A percentile compares a stretch with the other conserved stretches of the same genome.
Evolutionary conservation across 441 rosid species (phyloP).

Genomic region (Pelargonium myrrhifolium): DNA sequence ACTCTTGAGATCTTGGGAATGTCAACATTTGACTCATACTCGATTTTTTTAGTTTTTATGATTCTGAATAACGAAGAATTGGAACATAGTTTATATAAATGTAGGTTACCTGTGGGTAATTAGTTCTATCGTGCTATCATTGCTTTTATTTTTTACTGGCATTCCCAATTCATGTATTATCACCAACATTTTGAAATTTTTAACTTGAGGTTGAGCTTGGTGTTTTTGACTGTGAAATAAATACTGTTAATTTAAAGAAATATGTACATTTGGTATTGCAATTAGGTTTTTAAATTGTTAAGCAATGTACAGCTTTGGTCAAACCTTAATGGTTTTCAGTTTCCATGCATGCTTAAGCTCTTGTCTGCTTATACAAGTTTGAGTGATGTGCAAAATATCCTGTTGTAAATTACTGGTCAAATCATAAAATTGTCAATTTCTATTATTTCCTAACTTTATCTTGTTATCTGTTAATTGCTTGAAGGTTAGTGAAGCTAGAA

Average conservation of each 20-base stretch:
- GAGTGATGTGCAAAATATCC: neutral
- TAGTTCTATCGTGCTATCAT: no score
- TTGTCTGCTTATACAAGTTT: neutral
- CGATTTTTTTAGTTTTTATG: no score
- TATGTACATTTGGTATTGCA: neutral
- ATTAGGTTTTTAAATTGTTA: neutral
- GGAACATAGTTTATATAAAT: neutral
- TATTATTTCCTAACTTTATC: constrained; percentile 15
- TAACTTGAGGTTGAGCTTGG: neutral
- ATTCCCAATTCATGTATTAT: neutral
- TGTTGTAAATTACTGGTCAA: neutral
- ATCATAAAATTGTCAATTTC: neutral
- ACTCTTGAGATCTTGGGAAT: no score
- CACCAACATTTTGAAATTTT: constrained; percentile 3
- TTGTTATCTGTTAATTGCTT: constrained; percentile 21
- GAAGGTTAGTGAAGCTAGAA: constrained; percentile 96
- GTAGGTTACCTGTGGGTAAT: constrained; percentile 1
- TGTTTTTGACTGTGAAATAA: neutral
- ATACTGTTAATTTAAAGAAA: neutral
- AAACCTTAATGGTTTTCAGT: neutral
- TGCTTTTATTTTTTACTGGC: no score
- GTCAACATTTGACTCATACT: no score
- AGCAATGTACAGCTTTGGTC: neutral
- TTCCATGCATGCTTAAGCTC: neutral
- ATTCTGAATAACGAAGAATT: no score